Conservation (phyloP, 768 basidiomycete species). For the Mycena venus region DNA sequence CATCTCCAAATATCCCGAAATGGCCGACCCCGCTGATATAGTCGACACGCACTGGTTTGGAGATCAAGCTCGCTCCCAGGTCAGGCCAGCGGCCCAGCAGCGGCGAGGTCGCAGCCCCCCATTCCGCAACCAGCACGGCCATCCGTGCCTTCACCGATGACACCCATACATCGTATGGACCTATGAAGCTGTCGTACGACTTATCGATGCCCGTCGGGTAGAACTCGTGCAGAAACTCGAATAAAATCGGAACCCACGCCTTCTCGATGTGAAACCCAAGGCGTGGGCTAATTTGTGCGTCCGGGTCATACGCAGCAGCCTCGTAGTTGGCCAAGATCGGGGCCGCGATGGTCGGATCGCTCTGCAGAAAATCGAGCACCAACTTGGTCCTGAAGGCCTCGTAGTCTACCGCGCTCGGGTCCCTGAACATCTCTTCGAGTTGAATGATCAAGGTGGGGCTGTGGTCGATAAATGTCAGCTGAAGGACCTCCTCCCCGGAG, state of each 20-base stretch:
- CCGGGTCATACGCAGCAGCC: constrained; percentile 17
- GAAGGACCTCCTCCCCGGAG: constrained; percentile 23
- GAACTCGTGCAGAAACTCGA: constrained; percentile 22
- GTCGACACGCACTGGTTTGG: constrained; percentile 17
- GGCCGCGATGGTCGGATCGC: constrained; percentile 19
- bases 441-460: constrained; percentile 1
- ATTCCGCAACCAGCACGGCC: constrained; percentile 13
- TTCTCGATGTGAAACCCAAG: constrained; percentile 8
- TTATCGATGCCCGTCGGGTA: background rate
- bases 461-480: constrained; percentile 30
- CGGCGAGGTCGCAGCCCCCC: constrained; percentile 20
- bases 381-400: constrained; percentile 8
- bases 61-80: constrained; percentile 21
- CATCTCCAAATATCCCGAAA: constrained; percentile 27
- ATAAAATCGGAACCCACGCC: constrained; percentile 13
- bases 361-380: constrained; percentile 17
- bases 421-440: constrained; percentile 2
- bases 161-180: constrained; percentile 15
- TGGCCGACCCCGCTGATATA: constrained; percentile 28
- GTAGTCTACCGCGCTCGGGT: constrained; percentile 14
- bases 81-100: constrained; percentile 26
- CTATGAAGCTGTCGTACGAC: constrained; percentile 13
- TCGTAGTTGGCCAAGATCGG: constrained; percentile 20
- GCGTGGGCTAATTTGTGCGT: constrained; percentile 2
- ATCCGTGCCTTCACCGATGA: constrained; percentile 13